Evolutionary conservation across 495 filamentous ascomycete genomes (phyloP).

Genomic region (Cladorrhinum samala): DNA sequence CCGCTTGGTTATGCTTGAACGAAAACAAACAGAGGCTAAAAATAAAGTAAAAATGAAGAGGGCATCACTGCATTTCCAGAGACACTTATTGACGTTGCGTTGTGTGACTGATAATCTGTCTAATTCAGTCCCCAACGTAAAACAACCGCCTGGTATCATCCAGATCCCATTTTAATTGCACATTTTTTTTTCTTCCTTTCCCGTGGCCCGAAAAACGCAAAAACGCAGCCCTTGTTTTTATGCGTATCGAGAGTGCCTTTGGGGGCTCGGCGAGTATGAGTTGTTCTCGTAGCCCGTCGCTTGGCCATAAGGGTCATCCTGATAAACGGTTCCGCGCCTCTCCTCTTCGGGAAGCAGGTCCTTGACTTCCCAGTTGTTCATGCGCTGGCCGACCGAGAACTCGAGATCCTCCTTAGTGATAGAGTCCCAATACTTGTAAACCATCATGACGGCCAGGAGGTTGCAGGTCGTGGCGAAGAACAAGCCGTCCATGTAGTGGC

Average conservation of each 20-base stretch:
- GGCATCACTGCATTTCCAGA: no score
- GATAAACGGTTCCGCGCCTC: constrained; percentile 67
- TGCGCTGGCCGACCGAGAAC: constrained; percentile 90
- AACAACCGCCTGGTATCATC: no score
- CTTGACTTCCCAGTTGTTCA: constrained; percentile 98
- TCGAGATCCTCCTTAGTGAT: constrained; percentile 98
- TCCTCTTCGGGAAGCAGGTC: constrained; percentile 88
- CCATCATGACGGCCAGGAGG: constrained; percentile 96
- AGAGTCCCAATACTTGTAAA: constrained; percentile 99
- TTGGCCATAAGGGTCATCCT: constrained; percentile 51
- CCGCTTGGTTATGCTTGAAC: background rate
- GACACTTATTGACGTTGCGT: no score
- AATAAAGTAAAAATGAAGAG: background rate
- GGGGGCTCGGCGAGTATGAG: constrained; percentile 35
- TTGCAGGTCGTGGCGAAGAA: constrained; percentile 96
- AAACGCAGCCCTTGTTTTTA: background rate
- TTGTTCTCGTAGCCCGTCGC: constrained; percentile 39
- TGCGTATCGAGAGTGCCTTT: constrained; percentile 30
- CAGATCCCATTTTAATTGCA: background rate
- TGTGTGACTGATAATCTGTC: no score
- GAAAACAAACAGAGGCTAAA: background rate
- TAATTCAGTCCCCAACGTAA: background rate
- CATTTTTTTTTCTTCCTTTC: background rate
- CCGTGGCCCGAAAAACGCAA: background rate
- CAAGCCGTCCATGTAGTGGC: constrained; percentile 91